Percentiles rank a stretch among this genome's conserved stretches.
Conservation (phyloP, 2,329 filamentous ascomycete species). For the Botryotinia convoluta region DNA sequence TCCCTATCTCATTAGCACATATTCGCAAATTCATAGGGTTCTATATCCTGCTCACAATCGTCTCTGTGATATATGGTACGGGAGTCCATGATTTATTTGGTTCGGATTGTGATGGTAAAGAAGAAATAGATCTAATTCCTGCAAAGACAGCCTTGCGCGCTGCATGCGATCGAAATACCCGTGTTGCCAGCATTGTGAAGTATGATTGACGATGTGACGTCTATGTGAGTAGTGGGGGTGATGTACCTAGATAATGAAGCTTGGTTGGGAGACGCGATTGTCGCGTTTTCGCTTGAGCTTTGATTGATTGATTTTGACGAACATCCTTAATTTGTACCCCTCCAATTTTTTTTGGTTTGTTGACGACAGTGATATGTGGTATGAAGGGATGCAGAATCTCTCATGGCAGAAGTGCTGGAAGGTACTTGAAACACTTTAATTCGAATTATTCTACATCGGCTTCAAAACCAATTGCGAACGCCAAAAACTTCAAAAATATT, state of each 20-base stretch:
- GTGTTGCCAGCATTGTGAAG: constrained; percentile 33
- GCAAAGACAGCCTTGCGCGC: constrained; percentile 28
- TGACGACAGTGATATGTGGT: constrained; percentile 27
- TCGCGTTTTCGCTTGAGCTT: constrained; percentile 22
- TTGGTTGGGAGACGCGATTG: constrained; percentile 25
- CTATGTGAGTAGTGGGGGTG: background rate
- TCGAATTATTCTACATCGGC: background rate
- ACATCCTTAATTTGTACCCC: background rate
- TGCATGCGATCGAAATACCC: constrained; percentile 30
- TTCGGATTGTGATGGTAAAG: constrained; percentile 27
- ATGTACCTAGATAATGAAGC: background rate
- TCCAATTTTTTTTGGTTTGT: background rate
- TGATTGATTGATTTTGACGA: constrained; percentile 9
- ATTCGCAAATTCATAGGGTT: constrained; percentile 9
- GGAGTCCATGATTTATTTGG: constrained; percentile 41
- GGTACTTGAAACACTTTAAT: constrained; percentile 1
- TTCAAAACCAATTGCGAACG: background rate
- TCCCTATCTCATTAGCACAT: constrained; percentile 49
- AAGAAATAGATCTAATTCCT: constrained; percentile 31
- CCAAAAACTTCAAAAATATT: background rate
- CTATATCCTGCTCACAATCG: constrained; percentile 47
- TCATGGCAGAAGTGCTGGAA: constrained; percentile 28
- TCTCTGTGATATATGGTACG: constrained; percentile 55
- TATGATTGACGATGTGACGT: background rate
- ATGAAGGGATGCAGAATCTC: constrained; percentile 32